Evolutionary conservation across 352 stramenopile genomes (phyloP).

Genomic region (Phytophthora sp.): DNA sequence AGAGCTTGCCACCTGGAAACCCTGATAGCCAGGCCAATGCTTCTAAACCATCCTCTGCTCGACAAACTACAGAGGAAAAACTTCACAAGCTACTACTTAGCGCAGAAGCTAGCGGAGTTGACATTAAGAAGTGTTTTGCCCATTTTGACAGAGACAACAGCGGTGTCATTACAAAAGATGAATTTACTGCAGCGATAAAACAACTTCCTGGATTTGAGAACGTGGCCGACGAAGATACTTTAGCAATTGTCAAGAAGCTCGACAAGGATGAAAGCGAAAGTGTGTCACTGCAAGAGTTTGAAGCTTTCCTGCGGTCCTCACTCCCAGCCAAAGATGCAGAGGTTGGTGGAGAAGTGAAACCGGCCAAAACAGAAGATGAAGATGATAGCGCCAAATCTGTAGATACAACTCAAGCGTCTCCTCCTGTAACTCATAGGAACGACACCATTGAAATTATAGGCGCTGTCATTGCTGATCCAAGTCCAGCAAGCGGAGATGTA

Average conservation of each 20-base stretch:
- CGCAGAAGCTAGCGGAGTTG: constrained; percentile 37
- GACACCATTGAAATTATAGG: background rate
- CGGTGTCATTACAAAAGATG: constrained; percentile 49
- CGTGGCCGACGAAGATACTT: constrained; percentile 40
- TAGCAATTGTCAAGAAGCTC: constrained; percentile 44
- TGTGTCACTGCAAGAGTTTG: constrained; percentile 69
- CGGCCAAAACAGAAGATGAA: background rate
- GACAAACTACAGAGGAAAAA: constrained; percentile 17
- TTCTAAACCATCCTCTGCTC: background rate
- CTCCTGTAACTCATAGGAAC: background rate
- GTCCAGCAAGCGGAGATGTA: background rate
- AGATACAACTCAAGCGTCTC: background rate
- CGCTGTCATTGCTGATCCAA: background rate
- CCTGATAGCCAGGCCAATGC: background rate
- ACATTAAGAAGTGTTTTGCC: constrained; percentile 50
- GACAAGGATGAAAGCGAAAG: constrained; percentile 60
- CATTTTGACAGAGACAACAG: constrained; percentile 62
- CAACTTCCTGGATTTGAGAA: constrained; percentile 52
- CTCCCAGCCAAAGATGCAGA: no score
- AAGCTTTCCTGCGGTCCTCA: constrained; percentile 39
- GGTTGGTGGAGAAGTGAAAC: background rate
- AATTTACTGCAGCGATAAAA: constrained; percentile 56
- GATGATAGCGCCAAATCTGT: background rate
- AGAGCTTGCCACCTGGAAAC: background rate
- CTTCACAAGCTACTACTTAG: constrained; percentile 37